Base-by-base conservation (phyloP, 768 basidiomycete genomes). In the Suillus clintonianus region DNA sequence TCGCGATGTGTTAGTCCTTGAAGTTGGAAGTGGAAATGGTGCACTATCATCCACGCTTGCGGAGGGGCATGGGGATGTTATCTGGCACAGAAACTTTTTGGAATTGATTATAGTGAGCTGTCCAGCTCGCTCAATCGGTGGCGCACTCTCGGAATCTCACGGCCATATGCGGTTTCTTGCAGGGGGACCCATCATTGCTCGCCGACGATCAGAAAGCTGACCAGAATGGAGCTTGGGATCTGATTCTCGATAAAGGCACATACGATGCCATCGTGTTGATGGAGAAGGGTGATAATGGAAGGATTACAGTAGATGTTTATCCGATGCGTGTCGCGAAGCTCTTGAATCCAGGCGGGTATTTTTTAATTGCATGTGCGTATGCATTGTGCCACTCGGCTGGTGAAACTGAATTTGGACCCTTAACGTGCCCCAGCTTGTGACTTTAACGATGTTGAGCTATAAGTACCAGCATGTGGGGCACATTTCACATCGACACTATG, bases 221-320 rank as follows among this genome's bases (percentile, higher is more conserved):
- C 13, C 65, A 63, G 41, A 65, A 65, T 5, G 64, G 67, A 3
- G 64, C 71, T 11, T 95, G 92, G 92, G 90, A 93, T 70, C 76
- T 94, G 7, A 71, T 94, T 17, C 71, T 94, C 62, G 93, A 95
- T 76, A 95, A 95, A 73, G 93, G 93, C n/a, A 95, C 93, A 0
- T 92, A 87, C 70, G 93, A 95, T 69, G 92, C 93, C 6, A 93
- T 94, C 57, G 89, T 91, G 0, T 76, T 95, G 43, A 88, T 84
- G 57, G 80, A 82, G 61, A 87, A 85, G 70, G 86, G 88, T 47
- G 80, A 76, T 6, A 68, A 73, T 42, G 90, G 88, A 24, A 72
- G 68, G 47, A 78, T 82, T 1, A 87, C 27, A 27, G 27, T 27
- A 0, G 75, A 79, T 19, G 72, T 69, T 19, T 94, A 95, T 72